Percentiles rank a stretch among this genome's conserved stretches.
phyloP scores from a whole-genome alignment of 768 basidiomycete species.

The Boletus reticuloceps region DNA sequence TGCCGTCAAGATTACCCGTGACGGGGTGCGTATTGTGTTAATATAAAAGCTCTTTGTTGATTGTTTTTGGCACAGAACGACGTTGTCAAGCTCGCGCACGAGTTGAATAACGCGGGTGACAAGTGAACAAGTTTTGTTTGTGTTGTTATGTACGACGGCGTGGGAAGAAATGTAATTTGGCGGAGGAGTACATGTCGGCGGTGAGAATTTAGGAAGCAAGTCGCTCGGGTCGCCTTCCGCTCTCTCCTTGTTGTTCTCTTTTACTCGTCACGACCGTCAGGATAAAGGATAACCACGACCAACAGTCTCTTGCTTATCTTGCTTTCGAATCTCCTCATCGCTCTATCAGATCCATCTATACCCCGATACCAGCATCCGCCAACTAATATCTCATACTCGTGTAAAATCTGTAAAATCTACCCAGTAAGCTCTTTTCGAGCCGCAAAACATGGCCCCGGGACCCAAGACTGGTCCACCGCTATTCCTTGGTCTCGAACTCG shows the following conservation, averaged over 20 bases:
- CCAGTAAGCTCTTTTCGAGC: conserved; percentile 2
- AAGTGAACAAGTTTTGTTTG: background rate
- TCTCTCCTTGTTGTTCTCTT: conserved; percentile 10
- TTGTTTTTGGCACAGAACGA: conserved; percentile 36
- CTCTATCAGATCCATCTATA: conserved; percentile 15
- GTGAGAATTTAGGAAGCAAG: conserved; percentile 16
- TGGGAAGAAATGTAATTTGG: conserved; percentile 27
- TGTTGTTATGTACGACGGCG: conserved; percentile 17
- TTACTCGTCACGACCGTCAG: conserved; percentile 26
- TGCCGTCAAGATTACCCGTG: conserved; percentile 44
- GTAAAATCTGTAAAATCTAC: conserved; percentile 4
- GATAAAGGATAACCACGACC: conserved; percentile 16
- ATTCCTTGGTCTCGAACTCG: conserved; percentile 85
- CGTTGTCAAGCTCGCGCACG: conserved; percentile 51
- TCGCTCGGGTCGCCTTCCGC: conserved; percentile 11
- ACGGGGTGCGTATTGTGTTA: conserved; percentile 36
- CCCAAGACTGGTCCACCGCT: conserved; percentile 47
- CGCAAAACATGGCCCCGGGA: conserved; percentile 30
- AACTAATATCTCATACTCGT: conserved; percentile 13
- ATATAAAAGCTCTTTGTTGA: background rate
- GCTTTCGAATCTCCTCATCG: conserved; percentile 11
- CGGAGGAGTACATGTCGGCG: conserved; percentile 10
- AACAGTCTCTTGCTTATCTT: conserved; percentile 3
- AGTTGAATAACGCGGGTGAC: conserved; percentile 43
- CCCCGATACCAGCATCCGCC: conserved; percentile 29